Conservation (phyloP, 805 yeast genomes). For the Hanseniaspora hatyaiensis region DNA sequence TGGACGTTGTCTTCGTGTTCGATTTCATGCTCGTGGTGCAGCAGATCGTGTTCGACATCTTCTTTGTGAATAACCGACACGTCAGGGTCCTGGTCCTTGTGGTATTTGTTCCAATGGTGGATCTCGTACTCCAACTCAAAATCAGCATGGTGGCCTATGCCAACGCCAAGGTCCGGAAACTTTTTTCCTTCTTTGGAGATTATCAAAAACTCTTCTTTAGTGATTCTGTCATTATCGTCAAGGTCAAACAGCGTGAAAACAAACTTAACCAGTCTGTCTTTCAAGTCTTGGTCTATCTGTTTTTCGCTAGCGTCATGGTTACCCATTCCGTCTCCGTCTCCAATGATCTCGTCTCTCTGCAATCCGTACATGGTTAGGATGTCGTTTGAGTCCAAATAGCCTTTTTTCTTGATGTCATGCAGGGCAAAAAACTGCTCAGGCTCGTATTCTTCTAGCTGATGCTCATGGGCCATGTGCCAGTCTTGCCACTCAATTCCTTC, state of each 20-base stretch:
- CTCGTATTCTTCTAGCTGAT: constrained; percentile 62
- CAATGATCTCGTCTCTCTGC: constrained; percentile 57
- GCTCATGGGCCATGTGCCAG: constrained; percentile 89
- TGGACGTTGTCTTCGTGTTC: constrained; percentile 40
- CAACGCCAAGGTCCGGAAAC: constrained; percentile 85
- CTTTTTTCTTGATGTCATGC: constrained; percentile 60
- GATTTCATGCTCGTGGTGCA: constrained; percentile 77
- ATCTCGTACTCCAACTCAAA: constrained; percentile 88
- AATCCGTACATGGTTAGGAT: constrained; percentile 75
- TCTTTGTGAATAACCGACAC: constrained; percentile 71
- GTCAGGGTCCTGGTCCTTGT: constrained; percentile 69
- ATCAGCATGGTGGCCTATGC: constrained; percentile 89
- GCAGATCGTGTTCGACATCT: constrained; percentile 74
- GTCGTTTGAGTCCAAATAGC: constrained; percentile 46
- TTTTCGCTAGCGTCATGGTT: constrained; percentile 54
- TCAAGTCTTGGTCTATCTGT: constrained; percentile 43
- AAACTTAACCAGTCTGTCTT: constrained; percentile 41
- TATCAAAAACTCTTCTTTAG: constrained; percentile 56
- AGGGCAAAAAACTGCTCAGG: constrained; percentile 64
- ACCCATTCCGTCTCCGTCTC: constrained; percentile 87
- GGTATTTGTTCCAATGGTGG: constrained; percentile 84
- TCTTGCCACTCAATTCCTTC: constrained; percentile 56
- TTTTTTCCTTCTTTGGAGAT: constrained; percentile 53
- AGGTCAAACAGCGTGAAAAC: constrained; percentile 54
- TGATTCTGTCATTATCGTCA: constrained; percentile 52